Conservation (phyloP, 1,284 basidiomycete genomes). For the Phellinidium pouzarii region DNA sequence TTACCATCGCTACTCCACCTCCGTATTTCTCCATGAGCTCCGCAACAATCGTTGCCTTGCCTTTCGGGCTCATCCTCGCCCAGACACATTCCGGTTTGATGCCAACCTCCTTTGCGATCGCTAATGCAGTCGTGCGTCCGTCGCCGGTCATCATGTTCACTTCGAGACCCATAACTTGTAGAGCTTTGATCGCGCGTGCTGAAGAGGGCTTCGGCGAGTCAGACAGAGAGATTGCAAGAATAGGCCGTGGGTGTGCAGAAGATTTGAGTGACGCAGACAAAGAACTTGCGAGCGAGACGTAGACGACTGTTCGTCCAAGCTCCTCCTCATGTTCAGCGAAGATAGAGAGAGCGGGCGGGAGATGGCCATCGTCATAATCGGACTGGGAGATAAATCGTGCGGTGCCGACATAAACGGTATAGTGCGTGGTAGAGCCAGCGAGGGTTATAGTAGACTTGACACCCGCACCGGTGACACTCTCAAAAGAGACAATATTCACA, state of each 20-base stretch:
- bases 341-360: conserved; percentile 50
- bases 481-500: conserved; percentile 59
- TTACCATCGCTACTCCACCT: conserved; percentile 83
- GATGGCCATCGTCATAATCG: conserved; percentile 31
- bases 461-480: conserved; percentile 86
- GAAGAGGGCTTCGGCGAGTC: conserved; percentile 84
- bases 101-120: conserved; percentile 83
- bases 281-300: conserved; percentile 54
- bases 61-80: conserved; percentile 88
- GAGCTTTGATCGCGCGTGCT: conserved; percentile 68
- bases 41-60: conserved; percentile 78
- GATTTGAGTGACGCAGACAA: conserved; percentile 22
- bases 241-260: conserved; percentile 27
- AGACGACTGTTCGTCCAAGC: conserved; percentile 80
- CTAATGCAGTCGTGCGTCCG: conserved; percentile 71
- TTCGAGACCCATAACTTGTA: conserved; percentile 83
- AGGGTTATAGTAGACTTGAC: conserved; percentile 65
- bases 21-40: conserved; percentile 69
- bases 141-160: conserved; percentile 93
- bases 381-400: conserved; percentile 59
- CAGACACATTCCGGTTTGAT: conserved; percentile 77
- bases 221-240: conserved; percentile 61
- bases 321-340: conserved; percentile 67
- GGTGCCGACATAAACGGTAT: conserved; percentile 71
- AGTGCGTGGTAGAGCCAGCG: conserved; percentile 31